Conservation (phyloP, 1,284 basidiomycete genomes). For the Malassezia equina region DNA sequence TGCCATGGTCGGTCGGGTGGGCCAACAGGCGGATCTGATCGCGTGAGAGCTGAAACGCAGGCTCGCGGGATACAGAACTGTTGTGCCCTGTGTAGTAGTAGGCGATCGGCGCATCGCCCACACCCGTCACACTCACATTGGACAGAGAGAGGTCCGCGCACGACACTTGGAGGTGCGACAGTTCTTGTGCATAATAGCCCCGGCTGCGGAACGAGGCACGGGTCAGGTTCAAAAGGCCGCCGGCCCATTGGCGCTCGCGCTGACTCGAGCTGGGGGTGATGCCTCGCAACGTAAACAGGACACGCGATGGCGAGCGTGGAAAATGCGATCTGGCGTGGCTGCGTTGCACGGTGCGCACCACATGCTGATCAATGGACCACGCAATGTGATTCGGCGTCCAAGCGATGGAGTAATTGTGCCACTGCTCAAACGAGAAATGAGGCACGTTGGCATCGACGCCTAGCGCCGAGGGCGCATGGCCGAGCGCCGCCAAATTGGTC, state of each 20-base stretch:
- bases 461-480: constrained; percentile 6
- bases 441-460: not conserved
- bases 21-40: constrained; percentile 16
- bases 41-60: constrained; percentile 20
- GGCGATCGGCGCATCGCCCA: constrained; percentile 12
- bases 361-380: constrained; percentile 32
- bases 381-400: constrained; percentile 31
- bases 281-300: constrained; percentile 36
- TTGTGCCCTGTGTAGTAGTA: constrained; percentile 37
- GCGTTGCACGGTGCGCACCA: constrained; percentile 26
- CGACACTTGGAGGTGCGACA: constrained; percentile 24
- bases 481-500: constrained; percentile 33
- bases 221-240: constrained; percentile 31
- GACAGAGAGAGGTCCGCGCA: constrained; percentile 21
- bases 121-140: constrained; percentile 15
- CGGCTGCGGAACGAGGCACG: constrained; percentile 23
- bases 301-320: constrained; percentile 31
- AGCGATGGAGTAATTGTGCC: constrained; percentile 35
- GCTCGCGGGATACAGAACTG: constrained; percentile 15
- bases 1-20: constrained; percentile 16
- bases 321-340: constrained; percentile 19
- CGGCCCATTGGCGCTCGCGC: constrained; percentile 26
- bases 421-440: constrained; percentile 21
- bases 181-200: constrained; percentile 39
- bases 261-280: constrained; percentile 20